Percentiles rank a stretch among this genome's conserved stretches.
Evolutionary conservation across 768 basidiomycete species (phyloP).

Genomic region (Collybia nuda): DNA sequence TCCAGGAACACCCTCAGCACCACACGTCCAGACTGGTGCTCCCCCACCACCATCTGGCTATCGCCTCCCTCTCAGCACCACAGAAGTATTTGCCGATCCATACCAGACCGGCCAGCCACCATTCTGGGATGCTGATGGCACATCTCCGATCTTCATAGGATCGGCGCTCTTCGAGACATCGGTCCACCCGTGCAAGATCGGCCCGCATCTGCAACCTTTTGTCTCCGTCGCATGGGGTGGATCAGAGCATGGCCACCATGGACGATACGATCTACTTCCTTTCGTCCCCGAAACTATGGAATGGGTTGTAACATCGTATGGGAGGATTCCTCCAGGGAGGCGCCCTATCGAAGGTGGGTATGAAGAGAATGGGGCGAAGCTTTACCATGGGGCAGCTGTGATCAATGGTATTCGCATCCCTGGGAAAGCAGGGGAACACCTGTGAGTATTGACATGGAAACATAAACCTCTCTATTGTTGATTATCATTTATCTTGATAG

Average conservation of each 20-base stretch:
- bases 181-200: slow-evolving; percentile 86
- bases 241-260: slow-evolving; percentile 55
- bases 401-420: slow-evolving; percentile 60
- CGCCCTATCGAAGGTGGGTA: slow-evolving; percentile 72
- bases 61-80: slow-evolving; percentile 54
- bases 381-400: slow-evolving; percentile 65
- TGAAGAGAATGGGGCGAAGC: slow-evolving; percentile 62
- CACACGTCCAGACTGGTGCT: slow-evolving; percentile 5
- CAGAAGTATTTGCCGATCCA: slow-evolving; percentile 41
- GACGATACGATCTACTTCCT: slow-evolving; percentile 75
- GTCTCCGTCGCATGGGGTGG: slow-evolving; percentile 66
- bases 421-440: slow-evolving; percentile 71
- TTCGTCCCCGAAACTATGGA: slow-evolving; percentile 71
- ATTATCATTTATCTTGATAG: slow-evolving; percentile 22
- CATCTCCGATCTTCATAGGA: slow-evolving; percentile 66
- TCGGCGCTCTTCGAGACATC: slow-evolving; percentile 67
- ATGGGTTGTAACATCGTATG: slow-evolving; percentile 63
- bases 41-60: slow-evolving; percentile 62
- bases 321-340: slow-evolving; percentile 56
- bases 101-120: slow-evolving; percentile 48
- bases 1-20: slow-evolving; percentile 4
- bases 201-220: slow-evolving; percentile 50
- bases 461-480: slow-evolving; percentile 2
- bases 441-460: slow-evolving; percentile 43
- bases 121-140: slow-evolving; percentile 55